Percentiles rank a stretch among this genome's conserved stretches.
phyloP scores from a whole-genome alignment of 805 yeast genomes.

The Maudiozyma saulgeensis region DNA sequence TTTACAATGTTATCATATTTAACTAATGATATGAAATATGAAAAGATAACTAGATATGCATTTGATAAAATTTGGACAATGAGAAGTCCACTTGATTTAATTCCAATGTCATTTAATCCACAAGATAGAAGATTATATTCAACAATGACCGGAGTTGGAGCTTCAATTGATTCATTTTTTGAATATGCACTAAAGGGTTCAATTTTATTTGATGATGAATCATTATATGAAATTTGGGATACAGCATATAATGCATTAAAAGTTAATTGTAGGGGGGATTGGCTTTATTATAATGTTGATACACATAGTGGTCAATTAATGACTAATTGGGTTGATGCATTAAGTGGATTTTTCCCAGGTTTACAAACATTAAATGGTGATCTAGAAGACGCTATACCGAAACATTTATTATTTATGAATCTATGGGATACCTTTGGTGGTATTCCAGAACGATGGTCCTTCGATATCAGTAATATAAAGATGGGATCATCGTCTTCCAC shows the following conservation, averaged over 20 bases:
- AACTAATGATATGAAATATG: slow-evolving; percentile 68
- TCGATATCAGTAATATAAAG: slow-evolving; percentile 5
- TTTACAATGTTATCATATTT: slow-evolving; percentile 64
- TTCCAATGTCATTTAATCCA: slow-evolving; percentile 75
- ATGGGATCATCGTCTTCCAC: not conserved
- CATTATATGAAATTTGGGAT: slow-evolving; percentile 46
- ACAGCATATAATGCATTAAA: slow-evolving; percentile 50
- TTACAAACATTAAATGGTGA: slow-evolving; percentile 73
- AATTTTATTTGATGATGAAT: slow-evolving; percentile 57
- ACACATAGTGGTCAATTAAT: slow-evolving; percentile 39
- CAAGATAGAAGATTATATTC: slow-evolving; percentile 46
- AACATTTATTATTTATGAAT: slow-evolving; percentile 57
- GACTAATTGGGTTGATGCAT: slow-evolving; percentile 72
- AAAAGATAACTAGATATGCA: slow-evolving; percentile 48
- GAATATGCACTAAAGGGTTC: slow-evolving; percentile 79
- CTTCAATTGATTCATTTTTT: slow-evolving; percentile 82
- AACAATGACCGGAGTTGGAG: slow-evolving; percentile 71
- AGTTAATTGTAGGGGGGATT: slow-evolving; percentile 41
- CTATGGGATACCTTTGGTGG: slow-evolving; percentile 74
- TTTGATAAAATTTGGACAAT: slow-evolving; percentile 64
- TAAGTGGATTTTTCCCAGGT: slow-evolving; percentile 86
- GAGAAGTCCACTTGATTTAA: slow-evolving; percentile 48
- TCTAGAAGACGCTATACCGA: slow-evolving; percentile 48
- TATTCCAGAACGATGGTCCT: slow-evolving; percentile 84
- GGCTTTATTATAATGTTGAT: slow-evolving; percentile 51